These are phyloP conservation scores for Lactarius quietus DNA, from an alignment of 768 basidiomycete species.

Conservation along the genomic window DNA sequence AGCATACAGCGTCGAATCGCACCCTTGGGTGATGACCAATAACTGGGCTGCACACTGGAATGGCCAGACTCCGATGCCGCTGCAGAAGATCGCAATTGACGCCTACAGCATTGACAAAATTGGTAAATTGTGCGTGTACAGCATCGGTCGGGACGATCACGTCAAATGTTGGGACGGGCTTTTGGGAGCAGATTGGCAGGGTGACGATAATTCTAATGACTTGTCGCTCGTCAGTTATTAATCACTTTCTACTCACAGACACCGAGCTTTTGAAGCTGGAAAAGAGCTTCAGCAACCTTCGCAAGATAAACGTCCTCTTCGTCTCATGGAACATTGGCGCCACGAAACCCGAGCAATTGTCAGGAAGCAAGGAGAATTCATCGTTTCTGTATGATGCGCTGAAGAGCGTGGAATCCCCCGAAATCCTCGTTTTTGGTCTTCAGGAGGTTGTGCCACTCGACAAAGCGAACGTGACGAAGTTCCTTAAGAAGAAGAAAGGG, in stretches of 20 bases:
- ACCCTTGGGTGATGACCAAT: conserved; percentile 87
- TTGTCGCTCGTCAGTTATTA: neutral
- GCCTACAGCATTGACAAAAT: conserved; percentile 68
- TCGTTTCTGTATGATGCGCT: conserved; percentile 80
- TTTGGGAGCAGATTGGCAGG: conserved; percentile 79
- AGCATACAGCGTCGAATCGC: conserved; percentile 68
- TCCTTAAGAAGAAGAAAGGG: conserved; percentile 71
- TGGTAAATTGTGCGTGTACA: conserved; percentile 66
- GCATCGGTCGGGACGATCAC: conserved; percentile 68
- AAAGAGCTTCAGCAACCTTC: conserved; percentile 71
- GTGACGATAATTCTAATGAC: conserved; percentile 43
- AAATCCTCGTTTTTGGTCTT: conserved; percentile 91
- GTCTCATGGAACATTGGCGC: conserved; percentile 95
- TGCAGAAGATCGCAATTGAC: conserved; percentile 65
- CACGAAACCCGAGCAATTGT: conserved; percentile 72
- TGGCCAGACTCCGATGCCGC: conserved; percentile 41
- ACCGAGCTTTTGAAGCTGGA: conserved; percentile 73
- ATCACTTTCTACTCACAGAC: conserved; percentile 43
- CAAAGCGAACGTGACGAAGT: conserved; percentile 88
- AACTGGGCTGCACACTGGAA: conserved; percentile 78
- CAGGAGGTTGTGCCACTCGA: conserved; percentile 98
- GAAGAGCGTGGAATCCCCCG: conserved; percentile 67
- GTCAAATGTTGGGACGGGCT: conserved; percentile 89
- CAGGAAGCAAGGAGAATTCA: conserved; percentile 62
- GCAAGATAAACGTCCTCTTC: conserved; percentile 71